Conservation (phyloP, 2,329 filamentous ascomycete genomes). For the Helotiales sp. region DNA sequence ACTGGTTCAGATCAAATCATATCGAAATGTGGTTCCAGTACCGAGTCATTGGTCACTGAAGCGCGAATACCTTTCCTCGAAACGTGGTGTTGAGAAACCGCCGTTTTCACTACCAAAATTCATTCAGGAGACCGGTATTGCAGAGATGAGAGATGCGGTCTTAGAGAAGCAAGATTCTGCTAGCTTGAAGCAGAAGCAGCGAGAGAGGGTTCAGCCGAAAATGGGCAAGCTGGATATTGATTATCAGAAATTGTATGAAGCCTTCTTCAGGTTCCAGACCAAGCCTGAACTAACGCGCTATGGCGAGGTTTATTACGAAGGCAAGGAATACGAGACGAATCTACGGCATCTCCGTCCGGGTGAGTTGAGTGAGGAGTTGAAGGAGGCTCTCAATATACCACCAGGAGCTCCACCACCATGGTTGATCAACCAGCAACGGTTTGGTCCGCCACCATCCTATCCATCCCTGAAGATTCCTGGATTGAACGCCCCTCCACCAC, state of each 20-base stretch:
- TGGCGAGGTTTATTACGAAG: slow-evolving; percentile 99
- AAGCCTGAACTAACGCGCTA: slow-evolving; percentile 93
- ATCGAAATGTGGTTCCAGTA: slow-evolving; percentile 93
- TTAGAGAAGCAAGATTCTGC: slow-evolving; percentile 94
- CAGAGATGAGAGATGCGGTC: slow-evolving; percentile 96
- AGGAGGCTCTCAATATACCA: slow-evolving; percentile 91
- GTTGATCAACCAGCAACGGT: slow-evolving; percentile 95
- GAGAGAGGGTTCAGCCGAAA: slow-evolving; percentile 90
- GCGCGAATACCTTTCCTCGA: slow-evolving; percentile 94
- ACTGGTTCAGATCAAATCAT: slow-evolving; percentile 91
- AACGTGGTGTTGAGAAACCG: slow-evolving; percentile 93
- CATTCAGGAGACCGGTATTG: slow-evolving; percentile 95
- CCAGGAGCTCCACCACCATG: slow-evolving; percentile 92
- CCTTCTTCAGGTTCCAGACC: slow-evolving; percentile 96
- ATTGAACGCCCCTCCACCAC: slow-evolving; percentile 87
- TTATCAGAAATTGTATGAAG: slow-evolving; percentile 97
- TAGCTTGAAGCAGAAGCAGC: slow-evolving; percentile 89
- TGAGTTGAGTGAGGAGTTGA: slow-evolving; percentile 84
- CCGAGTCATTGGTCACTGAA: slow-evolving; percentile 94
- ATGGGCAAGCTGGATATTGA: slow-evolving; percentile 98
- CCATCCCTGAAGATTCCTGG: slow-evolving; percentile 93
- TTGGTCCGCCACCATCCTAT: slow-evolving; percentile 91
- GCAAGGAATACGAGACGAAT: slow-evolving; percentile 97
- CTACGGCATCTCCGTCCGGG: slow-evolving; percentile 86
- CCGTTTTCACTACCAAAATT: slow-evolving; percentile 92